Conservation (phyloP, 305 asterid genomes). For the Solanum chacoense region DNA sequence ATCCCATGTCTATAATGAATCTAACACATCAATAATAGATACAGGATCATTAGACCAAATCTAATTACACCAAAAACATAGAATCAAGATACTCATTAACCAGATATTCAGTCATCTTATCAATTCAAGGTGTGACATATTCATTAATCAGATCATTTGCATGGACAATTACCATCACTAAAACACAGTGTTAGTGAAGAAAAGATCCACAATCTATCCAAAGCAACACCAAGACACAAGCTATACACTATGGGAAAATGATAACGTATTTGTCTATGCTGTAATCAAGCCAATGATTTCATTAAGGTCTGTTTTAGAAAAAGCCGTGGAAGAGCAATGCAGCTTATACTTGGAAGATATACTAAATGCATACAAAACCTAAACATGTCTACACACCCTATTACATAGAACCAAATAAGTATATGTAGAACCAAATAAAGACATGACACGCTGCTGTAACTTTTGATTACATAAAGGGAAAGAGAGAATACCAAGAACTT, state of each 20-base stretch:
- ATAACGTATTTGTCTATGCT: neutral
- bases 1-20: too few species aligned
- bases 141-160: neutral
- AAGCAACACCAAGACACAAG: neutral
- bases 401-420: neutral
- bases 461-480: neutral
- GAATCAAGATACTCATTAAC: too few species aligned
- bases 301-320: neutral
- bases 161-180: neutral
- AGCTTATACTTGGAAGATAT: neutral
- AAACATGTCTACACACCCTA: neutral
- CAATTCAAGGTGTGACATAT: neutral
- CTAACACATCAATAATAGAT: too few species aligned
- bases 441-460: neutral
- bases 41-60: too few species aligned
- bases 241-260: neutral
- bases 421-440: neutral
- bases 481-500: constrained; percentile 59
- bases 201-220: neutral
- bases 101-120: neutral
- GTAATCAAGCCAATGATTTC: neutral
- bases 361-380: neutral
- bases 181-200: neutral
- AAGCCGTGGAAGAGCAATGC: neutral
- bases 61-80: too few species aligned